These are phyloP conservation scores for Didymella pinodella DNA, from an alignment of 2,329 filamentous ascomycete genomes.

Conservation along the genomic window DNA sequence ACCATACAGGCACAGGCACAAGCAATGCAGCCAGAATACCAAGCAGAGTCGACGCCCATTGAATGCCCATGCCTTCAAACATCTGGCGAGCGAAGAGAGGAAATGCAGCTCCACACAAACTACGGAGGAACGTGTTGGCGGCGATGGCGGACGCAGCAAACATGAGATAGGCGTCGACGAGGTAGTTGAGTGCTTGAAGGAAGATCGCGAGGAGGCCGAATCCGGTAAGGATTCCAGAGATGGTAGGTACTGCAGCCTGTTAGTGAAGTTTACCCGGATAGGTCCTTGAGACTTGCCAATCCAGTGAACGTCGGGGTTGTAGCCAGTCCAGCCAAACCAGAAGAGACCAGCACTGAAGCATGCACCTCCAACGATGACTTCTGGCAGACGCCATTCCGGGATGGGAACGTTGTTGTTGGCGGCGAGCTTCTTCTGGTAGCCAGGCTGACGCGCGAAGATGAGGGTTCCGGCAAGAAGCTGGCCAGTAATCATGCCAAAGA, in stretches of 20 bases:
- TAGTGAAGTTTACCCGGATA: not conserved
- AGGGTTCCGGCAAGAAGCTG: constrained; percentile 71
- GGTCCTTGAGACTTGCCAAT: constrained; percentile 26
- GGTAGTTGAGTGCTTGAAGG: constrained; percentile 65
- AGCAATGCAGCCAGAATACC: constrained; percentile 55
- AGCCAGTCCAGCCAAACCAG: constrained; percentile 54
- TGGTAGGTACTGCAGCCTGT: constrained; percentile 42
- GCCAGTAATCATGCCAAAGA: constrained; percentile 83
- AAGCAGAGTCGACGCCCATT: constrained; percentile 57
- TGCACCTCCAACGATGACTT: constrained; percentile 62
- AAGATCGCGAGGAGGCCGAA: constrained; percentile 67
- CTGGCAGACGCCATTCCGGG: constrained; percentile 66
- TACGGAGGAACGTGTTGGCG: constrained; percentile 64
- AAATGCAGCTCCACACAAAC: constrained; percentile 59
- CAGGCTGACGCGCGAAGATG: constrained; percentile 71
- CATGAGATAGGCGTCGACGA: constrained; percentile 68
- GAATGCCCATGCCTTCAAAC: constrained; percentile 62
- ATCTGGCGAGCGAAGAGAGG: constrained; percentile 65
- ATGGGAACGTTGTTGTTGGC: constrained; percentile 60
- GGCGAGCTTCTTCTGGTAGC: constrained; percentile 65
- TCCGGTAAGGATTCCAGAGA: constrained; percentile 61
- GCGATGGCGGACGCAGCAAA: constrained; percentile 64
- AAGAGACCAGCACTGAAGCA: constrained; percentile 53
- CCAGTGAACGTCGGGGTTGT: constrained; percentile 54
- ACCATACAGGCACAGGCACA: constrained; percentile 57